Conservation (phyloP, 768 basidiomycete species). For the Naematelia encephala region DNA sequence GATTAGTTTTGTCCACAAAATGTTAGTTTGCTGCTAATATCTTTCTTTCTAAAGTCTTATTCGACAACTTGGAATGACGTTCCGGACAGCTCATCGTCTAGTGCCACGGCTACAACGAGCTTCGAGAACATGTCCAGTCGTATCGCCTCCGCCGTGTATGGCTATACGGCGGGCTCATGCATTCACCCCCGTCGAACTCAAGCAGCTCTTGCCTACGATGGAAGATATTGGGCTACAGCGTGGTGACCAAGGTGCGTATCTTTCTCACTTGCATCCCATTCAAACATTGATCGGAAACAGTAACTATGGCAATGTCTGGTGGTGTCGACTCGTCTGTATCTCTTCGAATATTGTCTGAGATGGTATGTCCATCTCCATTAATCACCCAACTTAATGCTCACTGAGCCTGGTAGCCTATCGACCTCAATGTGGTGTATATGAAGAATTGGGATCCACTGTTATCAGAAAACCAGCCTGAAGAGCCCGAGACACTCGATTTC, state of each 20-base stretch:
- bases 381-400: neutral
- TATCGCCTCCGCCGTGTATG: neutral
- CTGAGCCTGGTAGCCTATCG: slow-evolving; percentile 60
- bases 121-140: neutral
- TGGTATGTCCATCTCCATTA: slow-evolving; percentile 54
- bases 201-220: slow-evolving; percentile 19
- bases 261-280: neutral
- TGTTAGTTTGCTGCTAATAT: neutral
- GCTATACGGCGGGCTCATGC: neutral
- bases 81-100: neutral
- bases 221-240: slow-evolving; percentile 16
- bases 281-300: slow-evolving; percentile 53
- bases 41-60: neutral
- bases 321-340: slow-evolving; percentile 92
- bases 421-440: slow-evolving; percentile 89
- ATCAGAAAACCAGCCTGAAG: slow-evolving; percentile 26
- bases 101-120: neutral
- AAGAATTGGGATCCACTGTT: slow-evolving; percentile 68
- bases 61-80: neutral
- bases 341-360: slow-evolving; percentile 67
- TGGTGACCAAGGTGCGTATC: slow-evolving; percentile 36
- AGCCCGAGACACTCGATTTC: slow-evolving; percentile 1
- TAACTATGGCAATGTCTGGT: slow-evolving; percentile 89
- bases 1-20: neutral
- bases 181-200: slow-evolving; percentile 13